Percentiles rank a stretch among this genome's conserved stretches.
Evolutionary conservation across 2,329 filamentous ascomycete species (phyloP).

Genomic region (Pleomassaria siparia): DNA sequence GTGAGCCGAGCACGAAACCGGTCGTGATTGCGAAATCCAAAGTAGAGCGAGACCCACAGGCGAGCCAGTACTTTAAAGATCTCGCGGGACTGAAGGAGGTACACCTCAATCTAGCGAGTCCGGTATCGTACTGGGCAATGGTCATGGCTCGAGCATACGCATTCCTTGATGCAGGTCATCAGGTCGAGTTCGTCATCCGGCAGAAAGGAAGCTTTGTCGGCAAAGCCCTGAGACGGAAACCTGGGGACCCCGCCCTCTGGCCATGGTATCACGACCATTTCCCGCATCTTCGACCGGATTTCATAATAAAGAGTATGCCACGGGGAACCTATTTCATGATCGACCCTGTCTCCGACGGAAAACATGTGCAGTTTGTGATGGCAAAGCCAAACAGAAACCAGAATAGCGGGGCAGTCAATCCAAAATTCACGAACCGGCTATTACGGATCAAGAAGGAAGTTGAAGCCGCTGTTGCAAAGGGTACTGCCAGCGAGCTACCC

Average conservation of each 20-base stretch:
- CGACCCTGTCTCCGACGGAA: conserved; percentile 25
- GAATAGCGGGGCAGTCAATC: background rate
- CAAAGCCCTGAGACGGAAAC: conserved; percentile 9
- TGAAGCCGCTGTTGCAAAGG: conserved; percentile 6
- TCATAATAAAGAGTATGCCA: conserved; percentile 34
- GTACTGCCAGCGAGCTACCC: conserved; percentile 16
- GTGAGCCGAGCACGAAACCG: conserved; percentile 5
- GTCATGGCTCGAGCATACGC: conserved; percentile 27
- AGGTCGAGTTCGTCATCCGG: conserved; percentile 26
- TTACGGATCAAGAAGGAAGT: conserved; percentile 18
- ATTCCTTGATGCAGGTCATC: conserved; percentile 20
- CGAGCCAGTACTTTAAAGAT: conserved; percentile 4
- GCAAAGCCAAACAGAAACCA: background rate
- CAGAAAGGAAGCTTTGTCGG: conserved; percentile 1
- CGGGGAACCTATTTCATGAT: conserved; percentile 19
- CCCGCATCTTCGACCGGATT: conserved; percentile 34
- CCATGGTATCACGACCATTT: conserved; percentile 28
- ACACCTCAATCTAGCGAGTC: conserved; percentile 17
- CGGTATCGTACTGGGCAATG: conserved; percentile 8
- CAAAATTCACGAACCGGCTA: conserved; percentile 14
- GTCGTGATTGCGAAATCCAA: conserved; percentile 1
- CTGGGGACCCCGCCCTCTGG: conserved; percentile 7
- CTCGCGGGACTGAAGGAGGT: conserved; percentile 20
- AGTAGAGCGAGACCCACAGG: background rate
- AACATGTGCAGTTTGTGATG: conserved; percentile 28